Conservation (phyloP, 257 asterid genomes). For the Solanum virginianum region DNA sequence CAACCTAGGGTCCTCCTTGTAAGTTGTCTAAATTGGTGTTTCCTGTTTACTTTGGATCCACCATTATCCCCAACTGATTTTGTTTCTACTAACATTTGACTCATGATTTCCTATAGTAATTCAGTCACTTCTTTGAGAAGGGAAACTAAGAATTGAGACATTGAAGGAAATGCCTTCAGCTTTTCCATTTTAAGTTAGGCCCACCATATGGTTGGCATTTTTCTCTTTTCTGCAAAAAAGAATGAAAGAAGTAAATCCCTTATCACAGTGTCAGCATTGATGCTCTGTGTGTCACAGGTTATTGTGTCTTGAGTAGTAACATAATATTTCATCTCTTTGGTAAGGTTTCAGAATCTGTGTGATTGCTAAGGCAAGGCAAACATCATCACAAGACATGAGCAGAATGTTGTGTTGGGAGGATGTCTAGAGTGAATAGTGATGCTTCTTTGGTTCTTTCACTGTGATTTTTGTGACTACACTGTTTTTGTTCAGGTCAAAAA, state of each 20-base stretch:
- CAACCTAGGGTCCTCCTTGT: background rate
- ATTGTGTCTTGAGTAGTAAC: background rate
- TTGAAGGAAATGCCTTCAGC: background rate
- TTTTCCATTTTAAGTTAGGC: background rate
- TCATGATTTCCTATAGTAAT: background rate
- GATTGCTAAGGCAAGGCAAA: background rate
- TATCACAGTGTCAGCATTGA: background rate
- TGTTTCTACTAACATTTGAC: background rate
- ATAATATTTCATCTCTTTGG: background rate
- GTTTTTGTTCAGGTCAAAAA: slow-evolving; percentile 19
- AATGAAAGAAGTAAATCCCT: background rate
- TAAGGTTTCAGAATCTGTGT: slow-evolving; percentile 2
- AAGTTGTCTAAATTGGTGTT: background rate
- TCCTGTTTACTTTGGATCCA: background rate
- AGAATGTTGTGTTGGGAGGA: background rate
- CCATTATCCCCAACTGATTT: background rate
- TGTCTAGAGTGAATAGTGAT: slow-evolving; percentile 1
- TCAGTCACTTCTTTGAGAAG: background rate
- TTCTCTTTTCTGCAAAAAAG: background rate
- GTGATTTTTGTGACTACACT: slow-evolving; percentile 5
- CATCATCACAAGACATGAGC: slow-evolving; percentile 1
- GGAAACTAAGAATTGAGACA: background rate
- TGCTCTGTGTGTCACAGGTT: background rate
- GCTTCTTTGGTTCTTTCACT: slow-evolving; percentile 6
- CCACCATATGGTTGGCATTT: background rate